phyloP scores from a whole-genome alignment of 1,284 basidiomycete genomes.

The Apiotrichum montevideense region DNA sequence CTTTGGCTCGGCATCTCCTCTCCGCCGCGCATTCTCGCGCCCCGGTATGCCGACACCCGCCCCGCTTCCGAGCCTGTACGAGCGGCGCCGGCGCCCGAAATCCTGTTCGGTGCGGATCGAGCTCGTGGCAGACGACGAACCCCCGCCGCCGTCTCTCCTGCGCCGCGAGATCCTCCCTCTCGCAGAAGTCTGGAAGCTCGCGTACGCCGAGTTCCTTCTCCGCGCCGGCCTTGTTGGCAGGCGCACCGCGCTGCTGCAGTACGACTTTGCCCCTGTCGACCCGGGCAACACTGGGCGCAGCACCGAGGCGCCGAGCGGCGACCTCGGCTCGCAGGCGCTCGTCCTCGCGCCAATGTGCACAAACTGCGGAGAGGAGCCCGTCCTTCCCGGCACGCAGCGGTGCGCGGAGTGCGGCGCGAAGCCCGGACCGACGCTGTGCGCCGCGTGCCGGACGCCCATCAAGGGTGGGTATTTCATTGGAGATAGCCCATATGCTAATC shows the following conservation, averaged over 20 bases:
- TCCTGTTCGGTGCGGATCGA: slow-evolving; percentile 25
- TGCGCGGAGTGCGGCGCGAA: slow-evolving; percentile 1
- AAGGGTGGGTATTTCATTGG: slow-evolving; percentile 54
- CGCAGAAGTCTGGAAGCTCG: slow-evolving; percentile 45
- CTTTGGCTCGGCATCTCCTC: slow-evolving; percentile 26
- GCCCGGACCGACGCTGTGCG: slow-evolving; percentile 6
- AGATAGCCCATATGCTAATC: neutral
- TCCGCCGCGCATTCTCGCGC: slow-evolving; percentile 15
- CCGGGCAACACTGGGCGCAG: neutral
- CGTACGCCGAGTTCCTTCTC: slow-evolving; percentile 68
- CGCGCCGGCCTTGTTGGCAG: slow-evolving; percentile 63
- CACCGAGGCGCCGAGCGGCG: slow-evolving; percentile 11
- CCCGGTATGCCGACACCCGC: neutral
- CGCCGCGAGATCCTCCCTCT: slow-evolving; percentile 19
- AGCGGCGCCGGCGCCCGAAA: slow-evolving; percentile 9
- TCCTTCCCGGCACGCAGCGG: slow-evolving; percentile 2
- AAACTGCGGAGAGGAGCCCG: slow-evolving; percentile 5
- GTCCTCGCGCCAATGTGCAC: slow-evolving; percentile 12
- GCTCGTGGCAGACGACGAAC: slow-evolving; percentile 22
- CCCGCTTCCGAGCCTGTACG: neutral
- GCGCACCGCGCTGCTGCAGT: slow-evolving; percentile 63
- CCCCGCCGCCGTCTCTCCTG: slow-evolving; percentile 28
- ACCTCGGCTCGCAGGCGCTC: slow-evolving; percentile 6
- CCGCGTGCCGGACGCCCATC: slow-evolving; percentile 63
- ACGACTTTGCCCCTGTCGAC: slow-evolving; percentile 39